These are phyloP conservation scores for Talaromyces verruculosus DNA, from an alignment of 2,329 filamentous ascomycete species.

Conservation along the genomic window DNA sequence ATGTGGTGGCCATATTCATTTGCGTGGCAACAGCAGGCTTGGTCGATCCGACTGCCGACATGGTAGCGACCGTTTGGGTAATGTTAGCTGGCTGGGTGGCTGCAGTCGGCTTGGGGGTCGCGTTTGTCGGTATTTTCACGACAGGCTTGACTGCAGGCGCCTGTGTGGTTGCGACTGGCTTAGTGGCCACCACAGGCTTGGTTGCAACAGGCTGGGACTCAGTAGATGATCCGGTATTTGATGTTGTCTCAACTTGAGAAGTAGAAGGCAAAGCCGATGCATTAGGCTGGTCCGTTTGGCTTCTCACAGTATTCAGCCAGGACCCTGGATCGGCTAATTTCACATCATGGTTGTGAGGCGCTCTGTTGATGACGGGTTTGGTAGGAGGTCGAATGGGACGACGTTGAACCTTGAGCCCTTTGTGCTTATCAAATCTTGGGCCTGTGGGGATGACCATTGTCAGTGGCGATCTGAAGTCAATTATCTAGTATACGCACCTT, in stretches of 20 bases:
- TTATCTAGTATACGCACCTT: not conserved
- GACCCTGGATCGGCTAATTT: not conserved
- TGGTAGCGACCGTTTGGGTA: not conserved
- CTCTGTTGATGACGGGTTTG: not conserved
- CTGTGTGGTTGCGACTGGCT: not conserved
- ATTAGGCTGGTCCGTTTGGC: not conserved
- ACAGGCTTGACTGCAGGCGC: not conserved
- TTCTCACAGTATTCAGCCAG: not conserved
- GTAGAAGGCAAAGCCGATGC: not conserved
- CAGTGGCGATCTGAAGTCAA: not conserved
- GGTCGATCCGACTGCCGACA: not conserved
- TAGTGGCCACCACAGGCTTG: not conserved
- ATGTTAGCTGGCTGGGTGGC: not conserved
- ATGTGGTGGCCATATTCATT: not conserved
- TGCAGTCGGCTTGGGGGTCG: not conserved
- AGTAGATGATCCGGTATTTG: not conserved
- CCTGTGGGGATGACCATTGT: not conserved
- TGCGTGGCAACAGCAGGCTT: not conserved
- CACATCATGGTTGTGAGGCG: not conserved
- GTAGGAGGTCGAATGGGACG: not conserved
- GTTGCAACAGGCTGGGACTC: not conserved
- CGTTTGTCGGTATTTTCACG: not conserved
- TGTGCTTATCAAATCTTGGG: not conserved
- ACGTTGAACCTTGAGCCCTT: not conserved
- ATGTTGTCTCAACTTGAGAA: not conserved